Evolutionary conservation across 2,329 filamentous ascomycete genomes (phyloP), one percentile per base, ranked within the genome.

Genomic region (Fusarium chaquense): DNA sequence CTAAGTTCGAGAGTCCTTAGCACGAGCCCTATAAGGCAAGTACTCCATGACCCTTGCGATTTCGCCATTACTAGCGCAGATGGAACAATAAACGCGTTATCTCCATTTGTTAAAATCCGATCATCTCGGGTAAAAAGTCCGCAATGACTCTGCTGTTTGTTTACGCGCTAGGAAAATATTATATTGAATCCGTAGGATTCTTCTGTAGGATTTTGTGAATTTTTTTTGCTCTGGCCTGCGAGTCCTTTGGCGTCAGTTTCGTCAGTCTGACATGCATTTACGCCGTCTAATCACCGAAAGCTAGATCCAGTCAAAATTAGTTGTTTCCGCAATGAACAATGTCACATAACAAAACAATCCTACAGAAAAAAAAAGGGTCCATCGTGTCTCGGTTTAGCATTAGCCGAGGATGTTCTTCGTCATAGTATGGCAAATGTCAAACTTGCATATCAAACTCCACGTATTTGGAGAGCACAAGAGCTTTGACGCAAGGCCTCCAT

Each of bases 31-130:
- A 30, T 30, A 38, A 38, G 52, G 51, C 40, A 54, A 44, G 40
- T 54, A 28, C 16, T 54, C 40, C 18, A 12, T 12, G 45, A 44
- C 51, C 51, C 40, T 54, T 54, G 40, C 40, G 16, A 45, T 54
- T 16, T 45, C 51, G 51, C 33, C 51, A 54, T 54, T 35, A n/a
- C 40, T 54, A 54, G 51, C 9, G 40, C 18, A 16, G 51, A 54
- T 54, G 30, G 16, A 26, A 35, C 38, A 20, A 53, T 44, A 33
- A 16, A 33, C 2, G 32, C 32, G 32, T 33, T 33, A 33, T 33
- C 15, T 33, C 32, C 32, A 33, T 33, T 33, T 33, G 15, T 16
- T 33, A 8, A 33, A 33, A 6, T 16, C 32, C 51, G 30, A 45
- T 54, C 51, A 16, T 35, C 12, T 45, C 40, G 40, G 22, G 30